phyloP scores from a whole-genome alignment of 495 filamentous ascomycete genomes.

The Glutinoglossum americanum region DNA sequence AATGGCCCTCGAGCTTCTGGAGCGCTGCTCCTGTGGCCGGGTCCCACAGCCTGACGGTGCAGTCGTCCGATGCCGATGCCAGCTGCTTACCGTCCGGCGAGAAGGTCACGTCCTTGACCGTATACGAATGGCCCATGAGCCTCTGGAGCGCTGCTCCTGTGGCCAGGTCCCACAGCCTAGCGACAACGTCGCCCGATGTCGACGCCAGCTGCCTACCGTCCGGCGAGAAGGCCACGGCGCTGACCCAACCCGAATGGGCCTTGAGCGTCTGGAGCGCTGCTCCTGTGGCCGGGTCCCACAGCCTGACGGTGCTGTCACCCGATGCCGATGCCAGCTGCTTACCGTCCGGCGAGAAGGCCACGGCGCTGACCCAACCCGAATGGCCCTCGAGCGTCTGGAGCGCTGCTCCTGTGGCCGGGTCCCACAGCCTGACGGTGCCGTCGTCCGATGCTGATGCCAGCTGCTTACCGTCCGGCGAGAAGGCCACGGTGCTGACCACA shows the following conservation, averaged over 20 bases:
- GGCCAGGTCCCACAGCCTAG: conserved; percentile 11
- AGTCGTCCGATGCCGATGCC: conserved; percentile 4
- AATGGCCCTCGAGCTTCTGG: conserved; percentile 6
- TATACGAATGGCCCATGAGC: not conserved
- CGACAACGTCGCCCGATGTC: conserved; percentile 6
- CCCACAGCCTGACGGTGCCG: not conserved
- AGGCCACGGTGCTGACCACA: conserved; percentile 64
- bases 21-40: conserved; percentile 7
- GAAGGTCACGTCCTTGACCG: not conserved
- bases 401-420: conserved; percentile 6
- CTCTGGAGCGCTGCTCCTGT: conserved; percentile 7
- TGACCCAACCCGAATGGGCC: not conserved
- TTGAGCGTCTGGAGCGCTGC: not conserved
- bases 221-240: conserved; percentile 7
- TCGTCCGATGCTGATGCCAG: not conserved
- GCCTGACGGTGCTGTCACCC: not conserved
- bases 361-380: conserved; percentile 69
- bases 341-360: conserved; percentile 40
- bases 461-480: conserved; percentile 25
- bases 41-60: conserved; percentile 12
- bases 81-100: not conserved
- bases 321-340: not conserved
- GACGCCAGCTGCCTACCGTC: not conserved
- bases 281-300: not conserved
- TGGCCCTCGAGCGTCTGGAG: conserved; percentile 62